Evolutionary conservation across 208 protist species (phyloP), one percentile per base, ranked within the genome.

Genomic region (Wallacemonas sp.): DNA sequence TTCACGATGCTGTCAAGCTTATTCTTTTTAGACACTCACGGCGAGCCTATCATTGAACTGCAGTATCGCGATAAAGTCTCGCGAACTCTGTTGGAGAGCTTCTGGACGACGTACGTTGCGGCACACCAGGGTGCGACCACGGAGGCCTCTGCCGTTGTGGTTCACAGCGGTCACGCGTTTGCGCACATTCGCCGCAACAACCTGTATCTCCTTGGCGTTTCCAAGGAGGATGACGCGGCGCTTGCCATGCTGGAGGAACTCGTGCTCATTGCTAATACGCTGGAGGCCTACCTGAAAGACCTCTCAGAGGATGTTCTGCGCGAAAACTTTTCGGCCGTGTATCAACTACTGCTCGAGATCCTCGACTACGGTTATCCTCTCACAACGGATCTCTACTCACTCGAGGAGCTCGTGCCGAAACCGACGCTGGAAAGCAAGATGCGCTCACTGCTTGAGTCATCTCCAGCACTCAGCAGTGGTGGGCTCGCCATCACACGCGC

Each of bases 301-400:
- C 33, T 97, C 1, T 83, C 78, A 0, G 90, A 97, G 68, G 77
- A 79, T 54, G 88, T 78, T 0, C 48, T 98, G 24, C 74, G 91
- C 2, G 88, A 97, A 41, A 93, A 97, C 66, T 98, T 98, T 61
- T 92, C 93, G 2, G 75, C 83, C 29, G 82, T 96, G 12, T 98
- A 94, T 70, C 92, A 98, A 73, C 67, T 98, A 1, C 70, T 98
- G 34, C 88, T 97, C 65, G 92, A 98, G 76, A 78, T 97, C 27
- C 75, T 97, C 47, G 91, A 98, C 72, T 87, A 92, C 67, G 95
- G 95, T 11, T 97, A 96, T 66, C 95, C 95, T 12, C 72, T 97
- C 17, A 95, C 85, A 24, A 96, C 90, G 14, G 88, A 98, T 60
- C 76, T 85, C 47, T 83, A 80, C 48, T 62, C 81, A 12, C 58